These are phyloP conservation scores for Sphaerosporella brunnea DNA, from an alignment of 495 filamentous ascomycete species.

Conservation along the genomic window DNA sequence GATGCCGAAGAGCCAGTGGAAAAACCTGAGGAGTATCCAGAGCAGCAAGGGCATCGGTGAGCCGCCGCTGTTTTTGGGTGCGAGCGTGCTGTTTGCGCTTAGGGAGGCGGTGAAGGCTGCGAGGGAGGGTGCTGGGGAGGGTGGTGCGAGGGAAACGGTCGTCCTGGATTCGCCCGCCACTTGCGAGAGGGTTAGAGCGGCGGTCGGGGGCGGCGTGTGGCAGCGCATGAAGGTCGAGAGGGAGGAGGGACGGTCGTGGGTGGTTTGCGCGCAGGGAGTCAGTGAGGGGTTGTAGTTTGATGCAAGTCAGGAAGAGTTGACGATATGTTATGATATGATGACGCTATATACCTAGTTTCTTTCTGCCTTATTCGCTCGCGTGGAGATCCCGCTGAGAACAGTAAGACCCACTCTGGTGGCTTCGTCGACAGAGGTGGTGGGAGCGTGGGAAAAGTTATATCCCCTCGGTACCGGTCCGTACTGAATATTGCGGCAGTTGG, in stretches of 20 bases:
- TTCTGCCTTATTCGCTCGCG: no score
- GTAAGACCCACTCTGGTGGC: no score
- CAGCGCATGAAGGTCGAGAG: slow-evolving; percentile 53
- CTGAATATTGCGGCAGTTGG: no score
- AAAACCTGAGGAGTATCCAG: slow-evolving; percentile 27
- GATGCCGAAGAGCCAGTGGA: slow-evolving; percentile 22
- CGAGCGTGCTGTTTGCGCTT: slow-evolving; percentile 32
- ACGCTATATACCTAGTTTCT: no score
- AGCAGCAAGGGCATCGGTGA: slow-evolving; percentile 31
- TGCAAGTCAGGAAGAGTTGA: no score
- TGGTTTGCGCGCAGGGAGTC: background rate
- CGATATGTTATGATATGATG: no score
- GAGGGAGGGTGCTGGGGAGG: slow-evolving; percentile 21
- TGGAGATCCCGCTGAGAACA: no score
- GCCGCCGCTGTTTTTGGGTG: slow-evolving; percentile 29
- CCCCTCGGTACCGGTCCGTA: no score
- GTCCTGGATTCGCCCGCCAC: slow-evolving; percentile 58
- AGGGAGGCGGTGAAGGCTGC: slow-evolving; percentile 30
- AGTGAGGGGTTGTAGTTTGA: background rate
- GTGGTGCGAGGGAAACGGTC: slow-evolving; percentile 32
- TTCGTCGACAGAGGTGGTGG: no score
- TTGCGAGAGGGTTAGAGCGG: slow-evolving; percentile 66
- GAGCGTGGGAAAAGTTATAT: no score
- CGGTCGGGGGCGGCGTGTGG: slow-evolving; percentile 75
- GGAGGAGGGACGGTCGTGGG: slow-evolving; percentile 49